Evolutionary conservation across 352 stramenopile species (phyloP).

Genomic region (Phytophthora constricta): DNA sequence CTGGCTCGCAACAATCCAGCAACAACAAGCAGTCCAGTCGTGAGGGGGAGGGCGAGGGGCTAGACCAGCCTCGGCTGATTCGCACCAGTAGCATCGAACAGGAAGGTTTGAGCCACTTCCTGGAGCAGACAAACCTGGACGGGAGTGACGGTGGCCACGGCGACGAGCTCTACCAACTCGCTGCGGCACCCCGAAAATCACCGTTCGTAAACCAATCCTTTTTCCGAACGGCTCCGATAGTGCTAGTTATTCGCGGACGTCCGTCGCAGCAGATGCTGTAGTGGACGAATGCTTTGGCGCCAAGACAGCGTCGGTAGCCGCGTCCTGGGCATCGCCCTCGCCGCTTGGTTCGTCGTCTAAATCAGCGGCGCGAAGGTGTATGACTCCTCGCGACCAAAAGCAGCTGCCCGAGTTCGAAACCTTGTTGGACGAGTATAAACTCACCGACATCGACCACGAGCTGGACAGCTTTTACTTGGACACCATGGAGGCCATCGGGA

Average conservation of each 20-base stretch:
- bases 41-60: conserved; percentile 20
- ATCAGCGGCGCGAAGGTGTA: conserved; percentile 9
- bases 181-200: conserved; percentile 17
- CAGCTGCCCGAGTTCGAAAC: conserved; percentile 74
- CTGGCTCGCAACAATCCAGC: conserved; percentile 30
- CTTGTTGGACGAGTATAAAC: conserved; percentile 78
- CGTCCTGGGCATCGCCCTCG: conserved; percentile 29
- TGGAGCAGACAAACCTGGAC: conserved; percentile 70
- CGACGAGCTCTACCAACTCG: conserved; percentile 39
- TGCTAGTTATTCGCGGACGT: conserved; percentile 3
- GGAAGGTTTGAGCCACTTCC: conserved; percentile 76
- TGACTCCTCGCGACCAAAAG: conserved; percentile 50
- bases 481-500: conserved; percentile 66
- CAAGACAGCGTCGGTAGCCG: conserved; percentile 35
- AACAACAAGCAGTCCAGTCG: conserved; percentile 22
- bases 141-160: conserved; percentile 21
- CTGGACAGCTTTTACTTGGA: conserved; percentile 85
- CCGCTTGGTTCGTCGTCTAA: conserved; percentile 23
- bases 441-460: conserved; percentile 84
- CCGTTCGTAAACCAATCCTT: conserved; percentile 25
- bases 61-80: conserved; percentile 65
- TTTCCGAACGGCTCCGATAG: conserved; percentile 23
- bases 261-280: conserved; percentile 36
- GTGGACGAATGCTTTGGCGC: conserved; percentile 70
- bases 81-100: conserved; percentile 78